A percentile compares a stretch with the other conserved stretches of the same genome.
Evolutionary conservation across 306 rosid genomes (phyloP).

Genomic region (Medicago ruthenica): DNA sequence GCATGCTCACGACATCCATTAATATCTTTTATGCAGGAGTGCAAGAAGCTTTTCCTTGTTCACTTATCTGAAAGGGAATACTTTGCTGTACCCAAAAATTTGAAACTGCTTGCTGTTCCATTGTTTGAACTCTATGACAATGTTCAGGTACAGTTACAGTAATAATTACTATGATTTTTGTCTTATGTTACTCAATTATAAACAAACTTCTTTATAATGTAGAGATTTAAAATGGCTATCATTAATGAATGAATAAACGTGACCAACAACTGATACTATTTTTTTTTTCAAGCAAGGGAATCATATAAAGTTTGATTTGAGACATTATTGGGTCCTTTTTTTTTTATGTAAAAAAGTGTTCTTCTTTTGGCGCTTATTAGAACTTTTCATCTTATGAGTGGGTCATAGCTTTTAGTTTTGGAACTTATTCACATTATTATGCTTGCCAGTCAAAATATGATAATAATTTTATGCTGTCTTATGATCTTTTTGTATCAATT

Average conservation of each 20-base stretch:
- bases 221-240: conserved; percentile 17
- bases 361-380: background rate
- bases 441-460: conserved; percentile 14
- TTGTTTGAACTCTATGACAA: conserved; percentile 98
- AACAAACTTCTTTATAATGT: background rate
- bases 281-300: conserved; percentile 10
- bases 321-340: background rate
- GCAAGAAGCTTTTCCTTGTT: conserved; percentile 93
- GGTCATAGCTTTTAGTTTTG: background rate
- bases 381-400: background rate
- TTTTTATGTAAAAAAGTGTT: background rate
- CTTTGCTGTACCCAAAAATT: conserved; percentile 96
- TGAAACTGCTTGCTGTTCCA: conserved; percentile 97
- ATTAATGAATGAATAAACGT: conserved; percentile 22
- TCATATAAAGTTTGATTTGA: conserved; percentile 10
- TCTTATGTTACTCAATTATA: conserved; percentile 15
- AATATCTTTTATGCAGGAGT: conserved; percentile 65
- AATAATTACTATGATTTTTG: conserved; percentile 1
- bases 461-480: conserved; percentile 11
- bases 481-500: conserved; percentile 28
- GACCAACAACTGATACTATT: conserved; percentile 4
- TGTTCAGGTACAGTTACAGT: conserved; percentile 71
- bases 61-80: conserved; percentile 97
- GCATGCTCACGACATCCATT: conserved; percentile 25
- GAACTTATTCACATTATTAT: conserved; percentile 7